phyloP scores from a whole-genome alignment of 306 rosid genomes.

The Glycine soja region DNA sequence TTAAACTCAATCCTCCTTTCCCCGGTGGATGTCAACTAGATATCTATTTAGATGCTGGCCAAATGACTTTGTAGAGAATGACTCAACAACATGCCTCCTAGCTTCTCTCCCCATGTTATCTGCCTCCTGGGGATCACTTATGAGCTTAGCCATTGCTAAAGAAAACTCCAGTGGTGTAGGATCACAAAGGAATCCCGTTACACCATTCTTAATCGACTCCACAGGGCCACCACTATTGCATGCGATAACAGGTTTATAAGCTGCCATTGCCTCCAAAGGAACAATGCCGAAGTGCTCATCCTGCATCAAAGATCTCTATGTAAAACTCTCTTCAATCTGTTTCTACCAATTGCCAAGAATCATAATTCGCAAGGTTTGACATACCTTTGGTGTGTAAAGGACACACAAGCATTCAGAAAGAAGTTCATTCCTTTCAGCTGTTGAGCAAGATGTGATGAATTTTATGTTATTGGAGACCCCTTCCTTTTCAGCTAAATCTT shows the following conservation, averaged over 20 bases:
- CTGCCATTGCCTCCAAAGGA: slow-evolving; percentile 98
- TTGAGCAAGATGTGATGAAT: slow-evolving; percentile 88
- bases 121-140: slow-evolving; percentile 63
- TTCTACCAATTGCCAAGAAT: background rate
- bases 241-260: slow-evolving; percentile 89
- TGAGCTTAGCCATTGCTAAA: slow-evolving; percentile 69
- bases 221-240: slow-evolving; percentile 94
- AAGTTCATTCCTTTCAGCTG: slow-evolving; percentile 83
- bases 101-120: slow-evolving; percentile 83
- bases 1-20: slow-evolving; percentile 67
- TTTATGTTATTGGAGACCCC: slow-evolving; percentile 67
- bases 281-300: slow-evolving; percentile 97
- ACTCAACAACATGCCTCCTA: slow-evolving; percentile 69
- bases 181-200: slow-evolving; percentile 76
- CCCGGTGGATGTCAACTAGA: slow-evolving; percentile 61
- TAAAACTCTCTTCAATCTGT: slow-evolving; percentile 34
- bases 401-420: slow-evolving; percentile 85
- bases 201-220: slow-evolving; percentile 74
- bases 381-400: slow-evolving; percentile 83
- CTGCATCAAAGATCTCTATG: slow-evolving; percentile 52
- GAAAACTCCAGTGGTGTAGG: slow-evolving; percentile 73
- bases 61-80: slow-evolving; percentile 77
- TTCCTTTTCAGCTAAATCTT: slow-evolving; percentile 76
- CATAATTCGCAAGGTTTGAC: slow-evolving; percentile 3
- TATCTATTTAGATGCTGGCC: slow-evolving; percentile 73